Evolutionary conservation across 371 early-diverging fungal species (phyloP).

Genomic region (Mucor plumbeus): DNA sequence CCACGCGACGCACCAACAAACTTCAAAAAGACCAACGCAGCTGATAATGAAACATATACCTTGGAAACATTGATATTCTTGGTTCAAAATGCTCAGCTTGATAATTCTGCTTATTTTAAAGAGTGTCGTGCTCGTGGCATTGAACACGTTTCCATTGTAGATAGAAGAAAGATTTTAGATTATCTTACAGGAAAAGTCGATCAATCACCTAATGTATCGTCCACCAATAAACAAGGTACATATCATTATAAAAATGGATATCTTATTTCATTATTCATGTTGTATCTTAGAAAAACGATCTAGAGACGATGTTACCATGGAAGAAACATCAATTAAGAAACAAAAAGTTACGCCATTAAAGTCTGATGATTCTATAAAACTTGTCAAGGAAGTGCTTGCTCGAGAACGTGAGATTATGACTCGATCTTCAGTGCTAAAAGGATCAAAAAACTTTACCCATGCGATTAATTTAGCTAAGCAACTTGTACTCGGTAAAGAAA

Average conservation of each 20-base stretch:
- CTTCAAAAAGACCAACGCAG: conserved; percentile 58
- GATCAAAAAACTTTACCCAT: conserved; percentile 42
- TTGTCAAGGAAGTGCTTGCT: conserved; percentile 45
- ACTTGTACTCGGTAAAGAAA: conserved; percentile 27
- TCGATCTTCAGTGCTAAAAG: conserved; percentile 47
- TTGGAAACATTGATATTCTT: conserved; percentile 80
- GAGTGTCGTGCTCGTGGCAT: conserved; percentile 65
- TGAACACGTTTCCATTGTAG: conserved; percentile 74
- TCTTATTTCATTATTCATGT: too few relatives aligned
- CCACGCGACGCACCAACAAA: conserved; percentile 65
- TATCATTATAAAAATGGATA: too few relatives aligned
- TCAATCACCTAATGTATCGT: conserved; percentile 49
- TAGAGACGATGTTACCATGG: conserved; percentile 38
- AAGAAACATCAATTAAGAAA: conserved; percentile 41
- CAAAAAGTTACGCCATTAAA: conserved; percentile 32
- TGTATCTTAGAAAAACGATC: conserved; percentile 34
- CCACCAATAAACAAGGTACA: conserved; percentile 16
- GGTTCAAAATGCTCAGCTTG: conserved; percentile 63
- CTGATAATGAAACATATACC: conserved; percentile 66
- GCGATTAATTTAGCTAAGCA: conserved; percentile 29
- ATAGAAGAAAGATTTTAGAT: conserved; percentile 72
- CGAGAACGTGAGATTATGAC: conserved; percentile 54
- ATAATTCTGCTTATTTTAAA: conserved; percentile 77
- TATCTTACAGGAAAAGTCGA: conserved; percentile 75
- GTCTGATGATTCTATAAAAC: conserved; percentile 40